These are phyloP conservation scores for Grosmannia clavigera DNA, from an alignment of 2,329 filamentous ascomycete species.

Conservation along the genomic window DNA sequence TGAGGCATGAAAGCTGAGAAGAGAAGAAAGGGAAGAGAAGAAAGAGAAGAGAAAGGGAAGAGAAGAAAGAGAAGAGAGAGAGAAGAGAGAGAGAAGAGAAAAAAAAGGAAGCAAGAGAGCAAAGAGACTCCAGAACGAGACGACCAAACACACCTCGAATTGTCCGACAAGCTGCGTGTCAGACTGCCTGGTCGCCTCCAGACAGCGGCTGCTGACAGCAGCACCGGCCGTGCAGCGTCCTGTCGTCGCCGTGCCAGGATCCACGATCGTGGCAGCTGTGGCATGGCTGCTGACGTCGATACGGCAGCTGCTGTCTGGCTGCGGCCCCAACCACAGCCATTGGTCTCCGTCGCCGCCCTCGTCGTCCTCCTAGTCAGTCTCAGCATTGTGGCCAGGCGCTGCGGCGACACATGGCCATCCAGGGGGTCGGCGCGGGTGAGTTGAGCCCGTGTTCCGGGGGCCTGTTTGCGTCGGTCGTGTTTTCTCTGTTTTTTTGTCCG, in stretches of 20 bases:
- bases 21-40: neutral
- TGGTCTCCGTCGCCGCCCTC: neutral
- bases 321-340: neutral
- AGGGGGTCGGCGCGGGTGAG: neutral
- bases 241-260: too few relatives aligned
- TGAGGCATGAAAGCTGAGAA: too few relatives aligned
- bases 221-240: too few relatives aligned
- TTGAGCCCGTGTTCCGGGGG: neutral
- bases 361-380: slow-evolving; percentile 8
- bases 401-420: neutral
- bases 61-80: neutral
- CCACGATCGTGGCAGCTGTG: too few relatives aligned
- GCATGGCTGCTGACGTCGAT: neutral
- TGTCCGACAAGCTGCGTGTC: neutral
- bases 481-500: neutral
- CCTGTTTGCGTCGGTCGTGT: neutral
- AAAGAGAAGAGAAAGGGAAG: neutral
- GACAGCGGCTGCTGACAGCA: too few relatives aligned
- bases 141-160: neutral
- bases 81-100: neutral
- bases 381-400: slow-evolving; percentile 6
- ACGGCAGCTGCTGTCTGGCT: neutral
- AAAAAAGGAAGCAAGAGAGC: too few relatives aligned
- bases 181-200: neutral
- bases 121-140: too few relatives aligned